Percentiles rank a stretch among this genome's conserved stretches.
Evolutionary conservation across 345 rosid species (phyloP).

Genomic region (Rhodomyrtus tomentosa): DNA sequence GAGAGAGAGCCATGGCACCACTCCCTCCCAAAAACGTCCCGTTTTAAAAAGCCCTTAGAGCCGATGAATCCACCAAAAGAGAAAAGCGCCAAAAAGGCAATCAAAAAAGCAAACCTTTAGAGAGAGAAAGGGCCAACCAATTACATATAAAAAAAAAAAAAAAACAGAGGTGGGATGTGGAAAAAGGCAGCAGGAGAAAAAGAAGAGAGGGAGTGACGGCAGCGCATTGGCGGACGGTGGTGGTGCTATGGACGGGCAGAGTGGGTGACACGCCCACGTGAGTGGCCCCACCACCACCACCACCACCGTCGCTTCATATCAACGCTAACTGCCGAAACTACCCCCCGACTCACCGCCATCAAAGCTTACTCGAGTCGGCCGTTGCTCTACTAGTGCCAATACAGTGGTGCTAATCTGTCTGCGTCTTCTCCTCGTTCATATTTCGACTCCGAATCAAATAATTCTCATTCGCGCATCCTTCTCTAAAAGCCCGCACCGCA

Average conservation of each 20-base stretch:
- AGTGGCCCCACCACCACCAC: conserved; percentile 44
- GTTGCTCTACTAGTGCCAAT: not conserved
- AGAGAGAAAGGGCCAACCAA: not conserved
- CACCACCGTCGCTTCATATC: conserved; percentile 59
- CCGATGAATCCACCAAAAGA: not conserved
- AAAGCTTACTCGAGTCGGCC: not conserved
- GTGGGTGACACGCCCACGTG: conserved; percentile 76
- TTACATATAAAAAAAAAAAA: not conserved
- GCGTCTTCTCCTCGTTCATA: not conserved
- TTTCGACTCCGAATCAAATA: not conserved
- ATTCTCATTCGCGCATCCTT: not conserved
- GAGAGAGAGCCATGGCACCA: not conserved
- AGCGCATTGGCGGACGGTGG: not conserved
- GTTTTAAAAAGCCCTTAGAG: not conserved
- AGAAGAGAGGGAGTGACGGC: not conserved
- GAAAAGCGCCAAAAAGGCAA: conserved; percentile 6
- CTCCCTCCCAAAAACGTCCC: not conserved
- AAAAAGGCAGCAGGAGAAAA: not conserved
- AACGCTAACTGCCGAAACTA: conserved; percentile 78
- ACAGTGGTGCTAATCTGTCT: no score
- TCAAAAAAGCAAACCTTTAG: not conserved
- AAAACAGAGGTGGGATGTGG: not conserved
- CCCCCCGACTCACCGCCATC: conserved; percentile 22
- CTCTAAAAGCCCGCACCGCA: not conserved
- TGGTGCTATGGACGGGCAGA: conserved; percentile 6